These are phyloP conservation scores for Solanum pinnatisectum DNA, from an alignment of 257 asterid genomes.

Conservation along the genomic window DNA sequence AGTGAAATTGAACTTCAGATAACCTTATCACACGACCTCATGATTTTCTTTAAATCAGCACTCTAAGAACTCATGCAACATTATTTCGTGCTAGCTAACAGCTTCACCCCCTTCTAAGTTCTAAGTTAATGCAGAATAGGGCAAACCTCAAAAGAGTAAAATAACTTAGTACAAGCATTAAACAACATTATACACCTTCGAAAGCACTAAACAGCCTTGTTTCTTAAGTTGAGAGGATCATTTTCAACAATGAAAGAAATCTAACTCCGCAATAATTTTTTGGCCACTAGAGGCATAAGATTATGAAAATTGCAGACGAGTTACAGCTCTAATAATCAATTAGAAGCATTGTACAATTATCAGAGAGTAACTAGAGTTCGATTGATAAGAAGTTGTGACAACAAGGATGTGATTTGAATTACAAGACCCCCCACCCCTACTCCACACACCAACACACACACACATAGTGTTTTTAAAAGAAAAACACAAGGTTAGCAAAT, in stretches of 20 bases:
- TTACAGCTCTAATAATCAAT: not conserved
- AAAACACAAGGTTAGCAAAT: not conserved
- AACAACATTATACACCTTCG: not conserved
- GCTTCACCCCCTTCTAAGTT: not conserved
- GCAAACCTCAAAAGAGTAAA: not conserved
- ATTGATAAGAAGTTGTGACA: not conserved
- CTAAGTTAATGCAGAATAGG: not conserved
- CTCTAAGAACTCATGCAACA: not conserved
- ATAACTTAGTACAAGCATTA: not conserved
- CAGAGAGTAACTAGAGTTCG: not conserved
- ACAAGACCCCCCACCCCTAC: not conserved
- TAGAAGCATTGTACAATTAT: not conserved
- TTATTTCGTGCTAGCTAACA: not conserved
- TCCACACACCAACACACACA: no score
- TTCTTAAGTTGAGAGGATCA: not conserved
- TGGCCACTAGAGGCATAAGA: not conserved
- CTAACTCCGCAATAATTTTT: not conserved
- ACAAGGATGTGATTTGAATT: not conserved
- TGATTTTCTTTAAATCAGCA: not conserved
- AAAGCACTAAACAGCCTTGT: not conserved
- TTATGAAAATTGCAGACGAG: not conserved
- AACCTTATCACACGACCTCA: not conserved
- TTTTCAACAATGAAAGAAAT: not conserved
- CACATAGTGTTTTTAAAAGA: not conserved
- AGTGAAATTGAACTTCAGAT: not conserved